phyloP scores from a whole-genome alignment of 805 yeast species.

The Ogataea ganodermae region DNA sequence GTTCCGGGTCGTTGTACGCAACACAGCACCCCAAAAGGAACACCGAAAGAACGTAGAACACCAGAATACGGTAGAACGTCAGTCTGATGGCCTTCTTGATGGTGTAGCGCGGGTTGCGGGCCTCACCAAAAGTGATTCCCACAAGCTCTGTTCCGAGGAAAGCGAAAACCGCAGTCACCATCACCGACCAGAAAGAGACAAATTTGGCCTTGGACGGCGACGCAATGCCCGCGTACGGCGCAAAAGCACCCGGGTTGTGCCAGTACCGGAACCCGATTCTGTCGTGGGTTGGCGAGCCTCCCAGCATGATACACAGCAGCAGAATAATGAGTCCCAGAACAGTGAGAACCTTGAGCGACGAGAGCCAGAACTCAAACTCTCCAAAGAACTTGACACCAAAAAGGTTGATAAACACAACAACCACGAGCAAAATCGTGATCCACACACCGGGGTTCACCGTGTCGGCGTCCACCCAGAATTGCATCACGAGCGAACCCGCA shows the following conservation, averaged over 20 bases:
- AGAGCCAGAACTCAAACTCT: slow-evolving; percentile 57
- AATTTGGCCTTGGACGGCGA: slow-evolving; percentile 46
- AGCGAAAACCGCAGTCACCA: slow-evolving; percentile 55
- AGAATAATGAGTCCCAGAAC: slow-evolving; percentile 67
- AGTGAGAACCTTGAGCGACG: slow-evolving; percentile 63
- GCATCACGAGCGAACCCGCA: slow-evolving; percentile 56
- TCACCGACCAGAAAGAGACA: slow-evolving; percentile 53
- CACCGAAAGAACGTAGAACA: slow-evolving; percentile 54
- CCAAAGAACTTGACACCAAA: slow-evolving; percentile 53
- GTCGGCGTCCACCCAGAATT: slow-evolving; percentile 52
- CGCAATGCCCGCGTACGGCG: slow-evolving; percentile 46
- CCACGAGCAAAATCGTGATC: slow-evolving; percentile 46
- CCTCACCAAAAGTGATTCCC: slow-evolving; percentile 52
- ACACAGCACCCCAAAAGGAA: slow-evolving; percentile 60
- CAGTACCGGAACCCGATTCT: slow-evolving; percentile 51
- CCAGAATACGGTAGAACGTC: slow-evolving; percentile 54
- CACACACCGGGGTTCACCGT: slow-evolving; percentile 56
- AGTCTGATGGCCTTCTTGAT: slow-evolving; percentile 56
- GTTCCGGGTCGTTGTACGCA: slow-evolving; percentile 48
- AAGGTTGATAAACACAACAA: slow-evolving; percentile 43
- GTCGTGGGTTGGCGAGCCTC: slow-evolving; percentile 78
- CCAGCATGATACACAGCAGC: slow-evolving; percentile 65
- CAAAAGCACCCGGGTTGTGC: slow-evolving; percentile 45
- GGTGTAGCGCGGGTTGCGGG: slow-evolving; percentile 47
- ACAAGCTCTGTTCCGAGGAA: slow-evolving; percentile 53